These are phyloP conservation scores for Colletotrichum lupini DNA, from an alignment of 2,329 filamentous ascomycete species.

Conservation along the genomic window DNA sequence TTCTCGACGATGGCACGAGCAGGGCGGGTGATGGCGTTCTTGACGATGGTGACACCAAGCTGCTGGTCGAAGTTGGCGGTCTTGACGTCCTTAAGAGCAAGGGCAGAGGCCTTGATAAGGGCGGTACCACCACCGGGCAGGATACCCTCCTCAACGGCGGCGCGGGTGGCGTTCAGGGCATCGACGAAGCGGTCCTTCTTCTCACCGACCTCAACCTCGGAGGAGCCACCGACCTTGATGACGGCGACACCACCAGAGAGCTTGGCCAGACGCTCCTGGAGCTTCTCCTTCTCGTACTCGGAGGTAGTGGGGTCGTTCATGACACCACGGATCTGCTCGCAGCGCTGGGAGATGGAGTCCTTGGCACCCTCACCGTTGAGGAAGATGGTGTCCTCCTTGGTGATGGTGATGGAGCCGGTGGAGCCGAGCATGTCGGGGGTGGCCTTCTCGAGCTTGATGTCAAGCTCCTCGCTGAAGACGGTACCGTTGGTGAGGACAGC, in stretches of 20 bases:
- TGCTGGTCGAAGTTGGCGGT: slow-evolving; percentile 98
- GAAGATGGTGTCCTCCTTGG: slow-evolving; percentile 99
- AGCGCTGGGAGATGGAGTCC: slow-evolving; percentile 92
- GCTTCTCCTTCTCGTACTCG: slow-evolving; percentile 99
- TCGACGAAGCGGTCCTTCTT: slow-evolving; percentile 99
- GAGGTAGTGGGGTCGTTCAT: slow-evolving; percentile 94
- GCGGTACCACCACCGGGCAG: slow-evolving; percentile 98
- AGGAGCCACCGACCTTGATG: slow-evolving; percentile 98
- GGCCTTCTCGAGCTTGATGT: slow-evolving; percentile 98
- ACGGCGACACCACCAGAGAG: slow-evolving; percentile 98
- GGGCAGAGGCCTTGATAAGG: slow-evolving; percentile 94
- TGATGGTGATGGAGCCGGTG: slow-evolving; percentile 98
- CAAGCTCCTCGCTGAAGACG: slow-evolving; percentile 98
- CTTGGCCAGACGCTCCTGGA: slow-evolving; percentile 99
- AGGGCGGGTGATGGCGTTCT: slow-evolving; percentile 96
- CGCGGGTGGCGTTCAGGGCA: slow-evolving; percentile 96
- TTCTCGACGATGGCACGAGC: slow-evolving; percentile 98
- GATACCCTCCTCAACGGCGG: slow-evolving; percentile 98
- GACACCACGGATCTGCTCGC: slow-evolving; percentile 98
- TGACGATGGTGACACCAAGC: slow-evolving; percentile 96
- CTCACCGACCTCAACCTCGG: slow-evolving; percentile 98
- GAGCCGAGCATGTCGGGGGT: slow-evolving; percentile 96
- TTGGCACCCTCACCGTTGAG: slow-evolving; percentile 97
- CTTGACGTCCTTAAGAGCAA: slow-evolving; percentile 87
- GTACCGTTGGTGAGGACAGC: slow-evolving; percentile 95